Conservation (phyloP, 1,139 yeast genomes). For the Saccharomyces uvarum region DNA sequence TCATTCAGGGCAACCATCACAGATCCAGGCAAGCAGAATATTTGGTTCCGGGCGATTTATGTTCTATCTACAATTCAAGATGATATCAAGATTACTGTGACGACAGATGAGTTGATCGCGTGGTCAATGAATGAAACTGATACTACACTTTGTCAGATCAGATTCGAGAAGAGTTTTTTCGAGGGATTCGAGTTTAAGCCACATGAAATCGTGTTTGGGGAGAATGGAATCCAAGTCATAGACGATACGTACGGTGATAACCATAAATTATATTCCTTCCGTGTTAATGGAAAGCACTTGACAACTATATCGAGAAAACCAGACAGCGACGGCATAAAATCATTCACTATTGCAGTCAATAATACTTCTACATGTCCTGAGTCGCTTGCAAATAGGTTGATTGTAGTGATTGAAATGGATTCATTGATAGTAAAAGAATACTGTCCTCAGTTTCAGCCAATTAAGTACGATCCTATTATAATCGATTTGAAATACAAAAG, state of each 20-base stretch:
- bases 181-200: slow-evolving; percentile 25
- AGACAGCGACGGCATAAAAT: slow-evolving; percentile 38
- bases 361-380: slow-evolving; percentile 30
- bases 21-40: slow-evolving; percentile 20
- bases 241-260: slow-evolving; percentile 19
- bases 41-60: slow-evolving; percentile 26
- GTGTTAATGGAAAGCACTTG: slow-evolving; percentile 43
- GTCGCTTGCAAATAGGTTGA: slow-evolving; percentile 36
- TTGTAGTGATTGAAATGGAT: slow-evolving; percentile 44
- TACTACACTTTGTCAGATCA: slow-evolving; percentile 25
- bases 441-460: slow-evolving; percentile 46
- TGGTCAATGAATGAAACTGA: slow-evolving; percentile 29
- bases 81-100: slow-evolving; percentile 25
- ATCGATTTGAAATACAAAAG: slow-evolving; percentile 39
- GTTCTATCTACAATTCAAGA: slow-evolving; percentile 24
- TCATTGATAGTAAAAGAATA: slow-evolving; percentile 47
- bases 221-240: slow-evolving; percentile 26
- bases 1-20: slow-evolving; percentile 26
- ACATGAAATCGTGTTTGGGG: slow-evolving; percentile 29
- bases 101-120: slow-evolving; percentile 20
- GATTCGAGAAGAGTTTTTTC: slow-evolving; percentile 22
- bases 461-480: slow-evolving; percentile 33
- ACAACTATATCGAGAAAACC: slow-evolving; percentile 44
- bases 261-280: slow-evolving; percentile 37
- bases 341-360: slow-evolving; percentile 30